Base-by-base conservation (phyloP, 2,329 filamentous ascomycete genomes). In the Trichoderma pleuroti region DNA sequence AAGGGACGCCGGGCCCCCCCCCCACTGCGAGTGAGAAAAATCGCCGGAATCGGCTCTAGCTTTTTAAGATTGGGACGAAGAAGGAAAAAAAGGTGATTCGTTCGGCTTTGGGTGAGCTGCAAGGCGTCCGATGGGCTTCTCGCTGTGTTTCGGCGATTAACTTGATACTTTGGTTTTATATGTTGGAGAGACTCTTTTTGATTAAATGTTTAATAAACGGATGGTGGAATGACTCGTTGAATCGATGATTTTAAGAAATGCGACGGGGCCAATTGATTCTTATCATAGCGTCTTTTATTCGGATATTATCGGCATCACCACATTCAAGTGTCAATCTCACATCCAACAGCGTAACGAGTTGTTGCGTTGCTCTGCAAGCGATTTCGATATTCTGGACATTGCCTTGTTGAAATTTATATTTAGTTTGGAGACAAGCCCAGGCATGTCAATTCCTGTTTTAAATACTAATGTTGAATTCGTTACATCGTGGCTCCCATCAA, bases 11-110 rank as follows among this genome's bases (percentile, higher is more conserved):
- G 11, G 8, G 21, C 21, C 21, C 30, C 28, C n/a, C 66, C 65
- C 54, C 66, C 56, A 61, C 54, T 52, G 66, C 11, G n/a, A n/a
- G 66, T 28, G 39, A 68, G 66, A 68, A 49, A 57, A 59, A 42
- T 61, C 66, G 66, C 66, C 66, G 56, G 56, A 49, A 68, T 68
- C 66, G 66, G 66, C 56, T 61, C 54, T 67, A n/a, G 46, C 34
- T 36, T 30, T 56, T 42, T 42, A 42, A 42, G 39, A 42, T n/a
- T 46, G 11, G 30, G 36, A 21, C 4, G 28, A 26, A n/a, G 14
- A 52, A 14, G 39, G 21, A 21, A 18, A 7, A n/a, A 34, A 10
- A 30, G 39, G 54, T 21, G 32, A 42, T 52, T 52, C 14, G 18
- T 26, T 14, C 32, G 30, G 30, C 18, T 21, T 21, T 14, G 3